Evolutionary conservation across 805 yeast species (phyloP).

Genomic region (Hanseniaspora taiwanica): DNA sequence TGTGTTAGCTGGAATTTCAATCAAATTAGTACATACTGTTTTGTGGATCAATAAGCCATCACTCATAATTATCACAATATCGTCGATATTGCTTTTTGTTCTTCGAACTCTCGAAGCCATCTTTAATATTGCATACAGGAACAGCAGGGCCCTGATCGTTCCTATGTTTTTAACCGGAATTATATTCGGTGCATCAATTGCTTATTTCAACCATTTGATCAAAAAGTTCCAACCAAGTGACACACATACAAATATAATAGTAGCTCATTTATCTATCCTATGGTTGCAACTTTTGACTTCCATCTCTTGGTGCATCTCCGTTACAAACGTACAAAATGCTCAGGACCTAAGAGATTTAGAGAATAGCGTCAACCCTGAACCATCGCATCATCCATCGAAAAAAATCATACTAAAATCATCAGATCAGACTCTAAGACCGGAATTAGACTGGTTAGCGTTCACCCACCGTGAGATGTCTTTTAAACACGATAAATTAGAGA

Average conservation of each 20-base stretch:
- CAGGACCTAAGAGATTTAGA: slow-evolving; percentile 3
- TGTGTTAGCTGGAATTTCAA: neutral
- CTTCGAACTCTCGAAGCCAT: neutral
- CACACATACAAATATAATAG: slow-evolving; percentile 1
- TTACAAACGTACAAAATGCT: neutral
- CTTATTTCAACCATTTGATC: slow-evolving; percentile 1
- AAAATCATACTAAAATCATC: slow-evolving; percentile 19
- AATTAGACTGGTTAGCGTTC: slow-evolving; percentile 10
- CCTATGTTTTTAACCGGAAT: neutral
- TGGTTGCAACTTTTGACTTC: slow-evolving; percentile 2
- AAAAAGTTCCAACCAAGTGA: neutral
- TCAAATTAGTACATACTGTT: neutral
- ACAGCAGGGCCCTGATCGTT: neutral
- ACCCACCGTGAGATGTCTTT: neutral
- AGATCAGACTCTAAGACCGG: slow-evolving; percentile 23
- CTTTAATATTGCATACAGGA: neutral
- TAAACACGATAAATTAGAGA: slow-evolving; percentile 1
- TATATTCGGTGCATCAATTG: slow-evolving; percentile 1
- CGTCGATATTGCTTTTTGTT: neutral
- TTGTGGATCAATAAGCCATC: neutral
- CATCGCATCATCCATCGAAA: slow-evolving; percentile 1
- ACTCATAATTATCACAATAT: slow-evolving; percentile 1
- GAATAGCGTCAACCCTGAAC: slow-evolving; percentile 4
- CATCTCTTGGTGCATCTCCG: neutral
- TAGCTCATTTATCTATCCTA: slow-evolving; percentile 3